A percentile compares a stretch with the other conserved stretches of the same genome.
These are phyloP conservation scores for Globisporangium okanoganense DNA, from an alignment of 352 stramenopile species.

Conservation along the genomic window DNA sequence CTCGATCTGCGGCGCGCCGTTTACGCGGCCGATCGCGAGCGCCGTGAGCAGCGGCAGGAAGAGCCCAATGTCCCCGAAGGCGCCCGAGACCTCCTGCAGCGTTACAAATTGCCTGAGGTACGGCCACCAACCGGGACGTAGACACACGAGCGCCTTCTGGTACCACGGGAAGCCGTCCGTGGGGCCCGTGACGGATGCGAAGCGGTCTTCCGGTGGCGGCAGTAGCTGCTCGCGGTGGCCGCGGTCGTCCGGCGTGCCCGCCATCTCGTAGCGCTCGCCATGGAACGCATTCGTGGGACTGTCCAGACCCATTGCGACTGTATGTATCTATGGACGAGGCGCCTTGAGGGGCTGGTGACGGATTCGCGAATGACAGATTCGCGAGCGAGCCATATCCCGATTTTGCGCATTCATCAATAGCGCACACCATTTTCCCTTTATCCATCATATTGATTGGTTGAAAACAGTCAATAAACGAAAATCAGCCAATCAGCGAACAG, in stretches of 20 bases:
- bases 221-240: slow-evolving; percentile 33
- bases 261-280: slow-evolving; percentile 15
- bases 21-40: slow-evolving; percentile 72
- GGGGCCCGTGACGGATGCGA: slow-evolving; percentile 41
- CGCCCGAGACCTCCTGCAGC: slow-evolving; percentile 82
- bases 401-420: not conserved
- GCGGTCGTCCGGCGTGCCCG: slow-evolving; percentile 2
- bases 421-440: too few species aligned
- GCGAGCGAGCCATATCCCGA: too few species aligned
- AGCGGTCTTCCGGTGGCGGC: slow-evolving; percentile 17
- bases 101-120: slow-evolving; percentile 70
- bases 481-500: not conserved
- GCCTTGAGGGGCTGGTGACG: not conserved
- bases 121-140: slow-evolving; percentile 44
- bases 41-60: slow-evolving; percentile 93
- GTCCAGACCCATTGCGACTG: slow-evolving; percentile 12
- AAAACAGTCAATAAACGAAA: not conserved
- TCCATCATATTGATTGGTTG: not conserved
- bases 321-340: not conserved
- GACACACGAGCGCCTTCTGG: slow-evolving; percentile 54
- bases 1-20: slow-evolving; percentile 71
- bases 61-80: slow-evolving; percentile 92
- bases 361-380: slow-evolving; percentile 9
- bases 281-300: slow-evolving; percentile 17
- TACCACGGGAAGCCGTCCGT: slow-evolving; percentile 38